These are phyloP conservation scores for Artemisia annua DNA, from an alignment of 129 eudicot genomes.

Conservation along the genomic window DNA sequence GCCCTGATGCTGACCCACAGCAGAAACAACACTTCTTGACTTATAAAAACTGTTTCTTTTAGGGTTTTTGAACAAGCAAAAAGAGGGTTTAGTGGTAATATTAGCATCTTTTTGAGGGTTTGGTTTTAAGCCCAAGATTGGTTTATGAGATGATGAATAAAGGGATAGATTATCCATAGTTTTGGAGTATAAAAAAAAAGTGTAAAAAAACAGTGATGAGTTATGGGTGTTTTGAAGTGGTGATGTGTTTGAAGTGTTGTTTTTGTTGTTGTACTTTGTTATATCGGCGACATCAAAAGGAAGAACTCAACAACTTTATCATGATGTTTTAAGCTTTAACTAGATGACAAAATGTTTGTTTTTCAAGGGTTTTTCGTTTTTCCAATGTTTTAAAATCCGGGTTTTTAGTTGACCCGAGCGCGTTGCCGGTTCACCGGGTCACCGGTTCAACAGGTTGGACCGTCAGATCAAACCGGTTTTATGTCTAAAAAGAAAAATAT, in stretches of 20 bases:
- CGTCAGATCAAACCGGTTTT: no score
- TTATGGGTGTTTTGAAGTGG: slow-evolving; percentile 8
- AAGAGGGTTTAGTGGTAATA: slow-evolving; percentile 38
- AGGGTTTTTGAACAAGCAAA: slow-evolving; percentile 42
- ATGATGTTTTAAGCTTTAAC: neutral
- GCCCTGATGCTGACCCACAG: slow-evolving; percentile 31
- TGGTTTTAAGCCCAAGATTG: slow-evolving; percentile 43
- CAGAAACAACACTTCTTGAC: slow-evolving; percentile 34
- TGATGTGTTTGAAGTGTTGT: slow-evolving; percentile 9
- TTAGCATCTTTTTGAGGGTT: slow-evolving; percentile 36
- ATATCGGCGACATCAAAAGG: slow-evolving; percentile 27
- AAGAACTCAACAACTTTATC: slow-evolving; percentile 22
- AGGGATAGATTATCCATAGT: slow-evolving; percentile 50
- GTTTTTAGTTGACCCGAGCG: no score
- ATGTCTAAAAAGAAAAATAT: no score
- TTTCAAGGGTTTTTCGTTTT: neutral
- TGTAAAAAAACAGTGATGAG: neutral
- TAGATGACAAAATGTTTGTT: slow-evolving; percentile 7
- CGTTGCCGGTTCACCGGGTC: no score
- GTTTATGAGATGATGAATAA: slow-evolving; percentile 45
- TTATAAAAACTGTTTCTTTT: slow-evolving; percentile 26
- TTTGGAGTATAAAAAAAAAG: neutral
- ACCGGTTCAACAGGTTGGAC: no score
- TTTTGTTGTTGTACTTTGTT: neutral
- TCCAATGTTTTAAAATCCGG: no score